Evolutionary conservation across 106 monocot genomes (phyloP), one percentile per base, ranked within the genome.

Genomic region (Acorus gramineus): DNA sequence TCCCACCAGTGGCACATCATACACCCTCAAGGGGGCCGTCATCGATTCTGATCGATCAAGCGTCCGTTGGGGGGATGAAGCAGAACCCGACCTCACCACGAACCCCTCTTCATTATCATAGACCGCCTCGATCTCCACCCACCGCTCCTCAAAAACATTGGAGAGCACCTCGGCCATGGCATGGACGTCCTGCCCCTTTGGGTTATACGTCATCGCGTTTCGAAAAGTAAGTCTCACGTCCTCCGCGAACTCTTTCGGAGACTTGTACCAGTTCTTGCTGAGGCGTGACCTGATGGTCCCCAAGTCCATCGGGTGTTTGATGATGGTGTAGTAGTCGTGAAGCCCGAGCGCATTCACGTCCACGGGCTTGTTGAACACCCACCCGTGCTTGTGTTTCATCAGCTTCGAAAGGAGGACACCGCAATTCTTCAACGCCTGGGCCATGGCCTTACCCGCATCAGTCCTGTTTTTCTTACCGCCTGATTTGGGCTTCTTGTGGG

Each of bases 161-260:
- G 59, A 76, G 2, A 93, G 78, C 65, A 78, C 65, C 73, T 93
- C 85, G 0, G 92, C 92, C 92, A 93, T 93, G 47, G 64, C 8
- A 14, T 93, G 85, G 4, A 85, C 92, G 52, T 93, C 92, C 71
- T 93, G 92, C 44, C 82, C 92, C 63, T 85, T 85, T 4, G 92
- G 85, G 52, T 93, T 93, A 59, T 93, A 93, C 7, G 80, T 85
- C 92, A 88, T 87, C 53, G 92, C 92, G 66, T 93, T 93, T 8
- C 63, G 60, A 49, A 93, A 93, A 3, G 92, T 87, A 6, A 93
- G 75, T 62, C 92, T 87, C 8, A 93, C 92, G 64, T 93, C 92
- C 42, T 80, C 87, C 0, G 92, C 92, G 59, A 93, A 93, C 65
- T 87, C 92, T 53, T 61, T 64, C 0, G 87, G 92, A 4, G 72